Evolutionary conservation across 2,329 filamentous ascomycete species (phyloP), one percentile per base, ranked within the genome.

Genomic region (Plectosphaerella plurivora): DNA sequence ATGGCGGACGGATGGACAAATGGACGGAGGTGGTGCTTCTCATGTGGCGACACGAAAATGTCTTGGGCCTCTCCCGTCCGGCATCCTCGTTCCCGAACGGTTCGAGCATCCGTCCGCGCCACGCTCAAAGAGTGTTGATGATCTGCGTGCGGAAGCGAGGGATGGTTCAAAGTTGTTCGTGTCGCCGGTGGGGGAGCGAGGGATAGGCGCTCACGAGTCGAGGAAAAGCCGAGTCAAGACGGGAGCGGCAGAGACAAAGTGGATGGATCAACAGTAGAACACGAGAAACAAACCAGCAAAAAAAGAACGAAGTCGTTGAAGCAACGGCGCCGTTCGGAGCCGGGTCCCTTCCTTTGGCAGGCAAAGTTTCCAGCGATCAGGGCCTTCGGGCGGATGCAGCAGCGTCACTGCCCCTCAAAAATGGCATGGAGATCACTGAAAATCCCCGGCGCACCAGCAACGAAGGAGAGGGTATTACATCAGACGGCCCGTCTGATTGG

Each of bases 371-470:
- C 28, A 5, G 28, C 11, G 28, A 33, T 33, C 28, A 33, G 28
- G 28, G 28, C 11, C 7, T 4, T 10, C 28, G 28, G 28, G 28
- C 28, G 28, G 28, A 33, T 33, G 28, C 28, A 33, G 28, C 28
- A 33, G 28, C 28, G 28, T 33, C 28, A 33, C 28, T 33, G 37
- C 37, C 37, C 37, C 37, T 18, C 37, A 18, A 41, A 20, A 18
- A 44, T 20, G 8, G 41, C n/a, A 22, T 44, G 41, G 41, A 44
- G 41, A 44, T 44, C 41, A 18, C 41, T 36, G 47, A 49, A 49
- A 49, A 49, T 49, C 47, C 47, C 47, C 47, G 47, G 47, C 36
- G 28, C 28, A 35, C 47, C 47, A 49, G 47, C 47, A n/a, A 44
- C 7, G 41, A 49, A 10, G 24, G 24, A n/a, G 47, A 39, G 47